A percentile compares a stretch with the other conserved stretches of the same genome.
These are phyloP conservation scores for Penicillium polonicum DNA, from an alignment of 2,329 filamentous ascomycete genomes.

Conservation along the genomic window DNA sequence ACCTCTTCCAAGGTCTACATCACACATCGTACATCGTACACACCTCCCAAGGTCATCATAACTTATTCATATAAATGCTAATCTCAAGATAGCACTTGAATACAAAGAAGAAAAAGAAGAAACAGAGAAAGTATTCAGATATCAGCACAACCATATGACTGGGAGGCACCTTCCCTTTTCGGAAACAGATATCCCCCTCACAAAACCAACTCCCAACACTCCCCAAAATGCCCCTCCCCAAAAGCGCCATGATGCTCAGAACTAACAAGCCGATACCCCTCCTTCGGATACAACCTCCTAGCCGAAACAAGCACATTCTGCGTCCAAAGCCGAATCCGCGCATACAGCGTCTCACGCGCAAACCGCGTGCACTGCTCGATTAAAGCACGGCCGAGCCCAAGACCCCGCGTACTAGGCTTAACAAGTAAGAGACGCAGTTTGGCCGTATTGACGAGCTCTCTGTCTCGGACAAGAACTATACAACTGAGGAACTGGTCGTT, in stretches of 20 bases:
- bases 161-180: neutral
- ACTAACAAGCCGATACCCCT: slow-evolving; percentile 19
- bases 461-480: slow-evolving; percentile 19
- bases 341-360: slow-evolving; percentile 18
- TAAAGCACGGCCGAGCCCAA: slow-evolving; percentile 17
- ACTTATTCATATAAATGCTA: neutral
- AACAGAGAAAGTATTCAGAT: neutral
- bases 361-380: slow-evolving; percentile 20
- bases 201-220: slow-evolving; percentile 19
- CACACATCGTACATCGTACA: neutral
- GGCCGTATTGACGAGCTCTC: neutral
- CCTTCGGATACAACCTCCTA: slow-evolving; percentile 17
- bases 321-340: slow-evolving; percentile 19
- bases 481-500: slow-evolving; percentile 14
- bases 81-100: neutral
- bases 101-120: too few species aligned
- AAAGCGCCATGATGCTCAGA: slow-evolving; percentile 19
- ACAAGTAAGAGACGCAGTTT: slow-evolving; percentile 1
- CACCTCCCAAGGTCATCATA: neutral
- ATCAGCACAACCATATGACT: too few species aligned
- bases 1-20: neutral
- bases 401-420: slow-evolving; percentile 9
- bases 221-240: slow-evolving; percentile 15
- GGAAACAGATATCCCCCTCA: neutral
- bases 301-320: slow-evolving; percentile 17